A percentile compares a stretch with the other conserved stretches of the same genome.
These are phyloP conservation scores for Melaleuca quinquenervia DNA, from an alignment of 345 rosid genomes.

Conservation along the genomic window DNA sequence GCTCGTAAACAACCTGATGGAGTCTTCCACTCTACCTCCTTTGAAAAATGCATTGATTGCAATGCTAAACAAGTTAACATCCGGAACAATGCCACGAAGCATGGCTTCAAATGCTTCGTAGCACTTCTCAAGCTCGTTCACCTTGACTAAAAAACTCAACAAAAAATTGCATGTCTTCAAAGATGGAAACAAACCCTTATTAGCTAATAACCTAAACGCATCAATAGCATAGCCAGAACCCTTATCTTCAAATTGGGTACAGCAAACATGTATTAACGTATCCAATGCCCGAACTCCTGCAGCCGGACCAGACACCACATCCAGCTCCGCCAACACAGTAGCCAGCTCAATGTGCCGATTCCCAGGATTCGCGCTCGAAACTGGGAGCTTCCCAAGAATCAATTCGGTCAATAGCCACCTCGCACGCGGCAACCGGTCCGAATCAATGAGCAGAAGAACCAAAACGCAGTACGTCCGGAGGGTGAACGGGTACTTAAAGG, in stretches of 20 bases:
- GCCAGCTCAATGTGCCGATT: constrained; percentile 33
- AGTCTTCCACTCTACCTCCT: constrained; percentile 45
- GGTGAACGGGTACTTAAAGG: constrained; percentile 49
- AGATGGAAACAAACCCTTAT: constrained; percentile 49
- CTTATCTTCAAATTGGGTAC: constrained; percentile 42
- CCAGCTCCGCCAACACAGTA: constrained; percentile 29
- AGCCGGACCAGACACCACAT: constrained; percentile 12
- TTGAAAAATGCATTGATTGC: constrained; percentile 53
- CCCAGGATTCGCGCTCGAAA: constrained; percentile 3
- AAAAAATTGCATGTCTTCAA: constrained; percentile 47
- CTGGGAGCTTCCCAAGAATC: constrained; percentile 44
- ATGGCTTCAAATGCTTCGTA: constrained; percentile 38
- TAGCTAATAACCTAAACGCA: constrained; percentile 29
- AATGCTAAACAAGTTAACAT: constrained; percentile 61
- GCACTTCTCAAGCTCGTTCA: constrained; percentile 38
- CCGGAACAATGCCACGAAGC: constrained; percentile 34
- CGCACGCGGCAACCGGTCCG: constrained; percentile 38
- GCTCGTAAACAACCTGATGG: constrained; percentile 28
- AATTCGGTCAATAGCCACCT: constrained; percentile 50
- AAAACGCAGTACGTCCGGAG: constrained; percentile 56
- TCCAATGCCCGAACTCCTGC: constrained; percentile 27
- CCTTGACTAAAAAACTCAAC: constrained; percentile 53
- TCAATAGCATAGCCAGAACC: constrained; percentile 45
- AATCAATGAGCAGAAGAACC: constrained; percentile 39
- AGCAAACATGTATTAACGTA: constrained; percentile 48